phyloP scores from a whole-genome alignment of 129 eudicot species.

The Tagetes erecta region DNA sequence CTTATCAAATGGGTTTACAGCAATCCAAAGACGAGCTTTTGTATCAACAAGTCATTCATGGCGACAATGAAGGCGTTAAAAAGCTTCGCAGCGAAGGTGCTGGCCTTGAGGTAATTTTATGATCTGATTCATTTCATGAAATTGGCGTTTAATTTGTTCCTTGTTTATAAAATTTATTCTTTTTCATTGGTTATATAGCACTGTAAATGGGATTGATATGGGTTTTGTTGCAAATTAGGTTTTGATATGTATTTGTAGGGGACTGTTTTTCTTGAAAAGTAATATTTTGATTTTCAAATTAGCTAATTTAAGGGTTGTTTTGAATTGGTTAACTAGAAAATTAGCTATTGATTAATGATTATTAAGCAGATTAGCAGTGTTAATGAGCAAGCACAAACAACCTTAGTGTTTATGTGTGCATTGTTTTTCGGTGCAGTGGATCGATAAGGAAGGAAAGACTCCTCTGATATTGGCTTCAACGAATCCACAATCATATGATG shows the following conservation, averaged over 20 bases:
- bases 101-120: conserved; percentile 72
- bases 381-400: neutral
- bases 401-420: conserved; percentile 13
- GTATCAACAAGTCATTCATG: conserved; percentile 74
- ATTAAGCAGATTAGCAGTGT: neutral
- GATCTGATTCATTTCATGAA: neutral
- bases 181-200: too few species aligned
- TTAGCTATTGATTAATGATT: neutral
- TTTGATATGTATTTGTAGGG: neutral
- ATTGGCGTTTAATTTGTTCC: neutral
- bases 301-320: conserved; percentile 5
- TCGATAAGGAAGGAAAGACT: conserved; percentile 85
- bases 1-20: conserved; percentile 58
- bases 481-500: conserved; percentile 64
- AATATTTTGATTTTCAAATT: neutral
- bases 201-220: neutral
- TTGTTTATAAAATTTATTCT: neutral
- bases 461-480: conserved; percentile 78
- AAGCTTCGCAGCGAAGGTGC: conserved; percentile 75
- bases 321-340: neutral
- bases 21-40: conserved; percentile 85
- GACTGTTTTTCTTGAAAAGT: conserved; percentile 12
- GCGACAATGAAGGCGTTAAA: conserved; percentile 63
- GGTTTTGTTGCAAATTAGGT: conserved; percentile 3
- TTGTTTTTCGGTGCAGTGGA: conserved; percentile 57